phyloP scores from a whole-genome alignment of 2,329 filamentous ascomycete species.

The Stenocarpella maydis region DNA sequence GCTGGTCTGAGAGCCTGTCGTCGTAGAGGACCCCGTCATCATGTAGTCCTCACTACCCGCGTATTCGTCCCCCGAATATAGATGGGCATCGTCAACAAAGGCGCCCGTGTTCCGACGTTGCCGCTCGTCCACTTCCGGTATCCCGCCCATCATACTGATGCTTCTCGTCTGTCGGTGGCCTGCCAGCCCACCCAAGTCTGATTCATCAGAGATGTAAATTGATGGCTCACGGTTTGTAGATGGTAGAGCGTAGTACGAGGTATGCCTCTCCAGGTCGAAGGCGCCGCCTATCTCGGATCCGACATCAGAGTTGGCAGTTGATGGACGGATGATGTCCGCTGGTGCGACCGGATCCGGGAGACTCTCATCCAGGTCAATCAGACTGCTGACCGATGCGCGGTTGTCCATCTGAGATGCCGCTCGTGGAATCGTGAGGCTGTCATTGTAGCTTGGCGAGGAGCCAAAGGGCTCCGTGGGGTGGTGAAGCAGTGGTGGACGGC shows the following conservation, averaged over 20 bases:
- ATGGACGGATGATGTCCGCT: constrained; percentile 59
- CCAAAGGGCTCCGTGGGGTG: constrained; percentile 56
- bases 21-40: neutral
- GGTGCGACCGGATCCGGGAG: constrained; percentile 54
- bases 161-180: constrained; percentile 37
- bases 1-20: constrained; percentile 10
- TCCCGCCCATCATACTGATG: constrained; percentile 24
- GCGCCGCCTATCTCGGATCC: constrained; percentile 63
- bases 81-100: constrained; percentile 36
- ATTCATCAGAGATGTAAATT: constrained; percentile 47
- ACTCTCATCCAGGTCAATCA: constrained; percentile 48
- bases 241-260: constrained; percentile 58
- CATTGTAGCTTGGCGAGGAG: constrained; percentile 41
- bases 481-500: constrained; percentile 54
- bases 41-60: constrained; percentile 19
- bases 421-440: constrained; percentile 45
- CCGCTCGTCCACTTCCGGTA: constrained; percentile 27
- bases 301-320: constrained; percentile 67
- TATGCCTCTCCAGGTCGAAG: constrained; percentile 70
- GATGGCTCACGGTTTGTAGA: constrained; percentile 53
- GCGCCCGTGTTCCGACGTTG: constrained; percentile 26
- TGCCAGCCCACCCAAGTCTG: constrained; percentile 52
- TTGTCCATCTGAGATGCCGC: constrained; percentile 41
- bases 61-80: constrained; percentile 25
- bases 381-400: constrained; percentile 46